phyloP scores from a whole-genome alignment of 306 rosid species.

The Hippophae tibetana region DNA sequence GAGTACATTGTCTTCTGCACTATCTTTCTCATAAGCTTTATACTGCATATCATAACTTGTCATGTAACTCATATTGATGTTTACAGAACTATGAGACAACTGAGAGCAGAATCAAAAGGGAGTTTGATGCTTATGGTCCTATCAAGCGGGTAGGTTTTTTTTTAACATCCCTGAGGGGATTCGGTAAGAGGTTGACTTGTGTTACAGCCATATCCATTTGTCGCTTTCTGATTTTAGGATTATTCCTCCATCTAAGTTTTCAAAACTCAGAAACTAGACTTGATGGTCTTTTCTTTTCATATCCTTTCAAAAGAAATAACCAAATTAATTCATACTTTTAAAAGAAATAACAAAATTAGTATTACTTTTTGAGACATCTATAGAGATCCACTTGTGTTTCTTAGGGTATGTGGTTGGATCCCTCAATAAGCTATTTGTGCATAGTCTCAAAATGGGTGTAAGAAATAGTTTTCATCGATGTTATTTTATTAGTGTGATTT shows the following conservation, averaged over 20 bases:
- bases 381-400: not conserved
- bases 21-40: not conserved
- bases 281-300: not conserved
- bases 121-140: conserved; percentile 96
- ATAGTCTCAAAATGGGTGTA: conserved; percentile 1
- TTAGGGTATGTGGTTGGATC: not conserved
- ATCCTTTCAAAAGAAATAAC: not conserved
- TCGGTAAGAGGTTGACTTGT: conserved; percentile 75
- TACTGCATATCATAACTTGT: conserved; percentile 3
- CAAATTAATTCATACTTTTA: not conserved
- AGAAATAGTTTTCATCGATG: too few species aligned
- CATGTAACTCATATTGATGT: conserved; percentile 10
- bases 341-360: not conserved
- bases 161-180: conserved; percentile 51
- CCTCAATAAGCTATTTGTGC: not conserved
- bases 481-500: not conserved
- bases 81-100: conserved; percentile 87
- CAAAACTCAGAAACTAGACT: not conserved
- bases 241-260: not conserved
- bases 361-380: not conserved
- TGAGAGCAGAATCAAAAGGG: conserved; percentile 98
- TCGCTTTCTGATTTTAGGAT: not conserved
- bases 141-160: conserved; percentile 99
- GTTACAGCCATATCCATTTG: conserved; percentile 14
- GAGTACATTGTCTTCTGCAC: conserved; percentile 26